These are phyloP conservation scores for Salvia sclarea DNA, from an alignment of 305 asterid species.

Conservation along the genomic window DNA sequence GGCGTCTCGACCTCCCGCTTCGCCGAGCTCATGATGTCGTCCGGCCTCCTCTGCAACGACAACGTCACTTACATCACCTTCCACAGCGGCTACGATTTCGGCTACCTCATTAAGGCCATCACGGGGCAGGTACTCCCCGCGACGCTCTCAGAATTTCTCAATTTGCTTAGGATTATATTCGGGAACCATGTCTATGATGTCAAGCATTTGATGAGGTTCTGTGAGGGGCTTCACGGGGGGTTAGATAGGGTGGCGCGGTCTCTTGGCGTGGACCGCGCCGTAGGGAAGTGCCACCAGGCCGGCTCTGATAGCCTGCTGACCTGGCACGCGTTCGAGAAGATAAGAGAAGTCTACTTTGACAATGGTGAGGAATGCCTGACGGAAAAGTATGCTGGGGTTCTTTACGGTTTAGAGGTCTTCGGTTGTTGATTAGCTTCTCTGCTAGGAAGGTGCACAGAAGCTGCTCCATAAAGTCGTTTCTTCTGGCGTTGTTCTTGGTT, in stretches of 20 bases:
- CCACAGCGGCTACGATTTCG: slow-evolving; percentile 78
- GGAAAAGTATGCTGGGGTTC: slow-evolving; percentile 61
- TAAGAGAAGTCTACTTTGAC: slow-evolving; percentile 48
- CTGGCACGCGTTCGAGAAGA: slow-evolving; percentile 62
- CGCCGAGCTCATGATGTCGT: slow-evolving; percentile 62
- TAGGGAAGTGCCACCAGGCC: slow-evolving; percentile 77
- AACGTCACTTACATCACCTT: slow-evolving; percentile 59
- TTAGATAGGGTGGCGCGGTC: slow-evolving; percentile 56
- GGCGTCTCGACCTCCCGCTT: slow-evolving; percentile 51
- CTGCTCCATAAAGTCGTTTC: slow-evolving; percentile 16
- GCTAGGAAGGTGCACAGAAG: slow-evolving; percentile 29
- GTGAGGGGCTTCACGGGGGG: slow-evolving; percentile 65
- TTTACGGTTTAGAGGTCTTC: slow-evolving; percentile 62
- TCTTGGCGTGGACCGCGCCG: slow-evolving; percentile 51
- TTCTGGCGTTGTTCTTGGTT: slow-evolving; percentile 27
- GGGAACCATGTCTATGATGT: slow-evolving; percentile 72
- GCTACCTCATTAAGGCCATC: slow-evolving; percentile 68
- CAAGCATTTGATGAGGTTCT: slow-evolving; percentile 65
- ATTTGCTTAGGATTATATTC: slow-evolving; percentile 53
- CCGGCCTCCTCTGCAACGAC: slow-evolving; percentile 67
- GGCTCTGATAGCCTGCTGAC: slow-evolving; percentile 83
- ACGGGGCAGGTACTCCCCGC: slow-evolving; percentile 58
- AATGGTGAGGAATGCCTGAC: slow-evolving; percentile 32
- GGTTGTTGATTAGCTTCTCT: slow-evolving; percentile 29
- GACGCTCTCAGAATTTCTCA: slow-evolving; percentile 45